Conservation (phyloP, 2,329 filamentous ascomycete genomes). For the Cladosporium halotolerans region DNA sequence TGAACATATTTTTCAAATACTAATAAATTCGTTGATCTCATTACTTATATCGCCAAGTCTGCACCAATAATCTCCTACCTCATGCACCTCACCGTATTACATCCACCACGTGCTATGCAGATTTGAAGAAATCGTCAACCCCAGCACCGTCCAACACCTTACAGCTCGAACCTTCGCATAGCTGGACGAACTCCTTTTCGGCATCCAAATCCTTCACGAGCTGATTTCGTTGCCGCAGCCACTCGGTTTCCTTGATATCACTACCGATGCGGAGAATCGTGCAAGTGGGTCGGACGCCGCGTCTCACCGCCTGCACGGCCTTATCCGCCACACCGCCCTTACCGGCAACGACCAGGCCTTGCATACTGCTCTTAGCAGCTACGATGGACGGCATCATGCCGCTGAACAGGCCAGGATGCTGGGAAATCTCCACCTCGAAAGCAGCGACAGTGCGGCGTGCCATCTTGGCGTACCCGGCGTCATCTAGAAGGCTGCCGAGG, state of each 20-base stretch:
- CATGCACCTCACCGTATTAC: not conserved
- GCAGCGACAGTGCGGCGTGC: slow-evolving; percentile 72
- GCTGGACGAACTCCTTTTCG: slow-evolving; percentile 36
- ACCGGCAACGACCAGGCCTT: slow-evolving; percentile 51
- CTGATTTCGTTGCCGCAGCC: slow-evolving; percentile 47
- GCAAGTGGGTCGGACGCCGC: slow-evolving; percentile 31
- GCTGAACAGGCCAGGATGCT: slow-evolving; percentile 88
- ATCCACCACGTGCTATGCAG: not conserved
- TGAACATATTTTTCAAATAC: no score
- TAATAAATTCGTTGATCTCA: no score
- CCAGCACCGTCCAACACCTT: slow-evolving; percentile 24
- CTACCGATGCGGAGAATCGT: slow-evolving; percentile 35
- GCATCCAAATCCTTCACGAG: slow-evolving; percentile 40
- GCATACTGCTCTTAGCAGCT: slow-evolving; percentile 63
- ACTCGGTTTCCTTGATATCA: slow-evolving; percentile 33
- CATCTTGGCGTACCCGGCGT: slow-evolving; percentile 56
- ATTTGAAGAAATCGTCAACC: slow-evolving; percentile 21
- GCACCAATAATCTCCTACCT: no score
- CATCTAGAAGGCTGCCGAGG: slow-evolving; percentile 62
- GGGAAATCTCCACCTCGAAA: slow-evolving; percentile 85
- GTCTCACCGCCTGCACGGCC: slow-evolving; percentile 36
- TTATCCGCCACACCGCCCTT: slow-evolving; percentile 37
- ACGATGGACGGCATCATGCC: slow-evolving; percentile 73
- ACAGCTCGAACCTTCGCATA: slow-evolving; percentile 41
- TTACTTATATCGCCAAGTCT: no score